Percentiles rank a stretch among this genome's conserved stretches.
These are phyloP conservation scores for Blakeslea trispora DNA, from an alignment of 371 early-diverging fungal genomes.

Conservation along the genomic window DNA sequence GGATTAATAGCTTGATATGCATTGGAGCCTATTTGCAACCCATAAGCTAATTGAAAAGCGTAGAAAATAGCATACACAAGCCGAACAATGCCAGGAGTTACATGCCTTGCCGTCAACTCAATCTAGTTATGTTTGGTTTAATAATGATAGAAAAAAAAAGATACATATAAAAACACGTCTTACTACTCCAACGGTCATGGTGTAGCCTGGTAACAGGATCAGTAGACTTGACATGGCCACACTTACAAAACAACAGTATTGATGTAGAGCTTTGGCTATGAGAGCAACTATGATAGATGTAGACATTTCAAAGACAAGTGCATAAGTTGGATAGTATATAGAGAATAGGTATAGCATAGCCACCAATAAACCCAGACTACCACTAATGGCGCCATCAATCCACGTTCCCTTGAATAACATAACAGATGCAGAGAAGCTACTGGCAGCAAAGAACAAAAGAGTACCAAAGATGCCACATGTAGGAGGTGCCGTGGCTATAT, in stretches of 20 bases:
- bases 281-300: slow-evolving; percentile 39
- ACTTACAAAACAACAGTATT: slow-evolving; percentile 42
- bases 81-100: slow-evolving; percentile 81
- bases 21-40: slow-evolving; percentile 69
- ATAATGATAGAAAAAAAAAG: slow-evolving; percentile 2
- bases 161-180: background rate
- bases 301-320: slow-evolving; percentile 47
- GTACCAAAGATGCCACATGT: slow-evolving; percentile 37
- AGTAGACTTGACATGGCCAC: slow-evolving; percentile 50
- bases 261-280: slow-evolving; percentile 34
- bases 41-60: slow-evolving; percentile 77
- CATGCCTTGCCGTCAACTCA: slow-evolving; percentile 65
- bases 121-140: slow-evolving; percentile 37
- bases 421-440: slow-evolving; percentile 35
- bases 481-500: slow-evolving; percentile 31
- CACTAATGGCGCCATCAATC: slow-evolving; percentile 39
- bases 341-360: slow-evolving; percentile 34
- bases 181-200: slow-evolving; percentile 68
- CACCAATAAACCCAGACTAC: slow-evolving; percentile 32
- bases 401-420: slow-evolving; percentile 46
- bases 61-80: slow-evolving; percentile 76
- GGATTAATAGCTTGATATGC: slow-evolving; percentile 39
- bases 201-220: slow-evolving; percentile 67
- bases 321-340: slow-evolving; percentile 38
- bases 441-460: slow-evolving; percentile 22